Percentiles rank a stretch among this genome's conserved stretches.
These are phyloP conservation scores for Lepidium sativum DNA, from an alignment of 345 rosid genomes.

Conservation along the genomic window DNA sequence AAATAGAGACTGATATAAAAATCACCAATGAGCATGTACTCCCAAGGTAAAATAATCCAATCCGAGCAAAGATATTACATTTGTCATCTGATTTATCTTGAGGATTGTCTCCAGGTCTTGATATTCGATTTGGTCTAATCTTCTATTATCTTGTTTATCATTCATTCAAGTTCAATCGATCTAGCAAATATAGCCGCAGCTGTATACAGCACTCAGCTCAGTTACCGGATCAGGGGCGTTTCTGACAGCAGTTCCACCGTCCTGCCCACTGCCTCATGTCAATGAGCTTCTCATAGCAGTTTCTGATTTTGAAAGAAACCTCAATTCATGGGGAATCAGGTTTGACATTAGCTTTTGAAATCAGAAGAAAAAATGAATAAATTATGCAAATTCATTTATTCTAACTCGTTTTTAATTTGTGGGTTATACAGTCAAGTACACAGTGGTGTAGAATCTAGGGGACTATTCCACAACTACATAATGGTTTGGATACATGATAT, in stretches of 20 bases:
- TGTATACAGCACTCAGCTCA: slow-evolving; percentile 72
- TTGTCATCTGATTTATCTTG: background rate
- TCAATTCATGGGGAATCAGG: slow-evolving; percentile 83
- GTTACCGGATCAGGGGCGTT: slow-evolving; percentile 64
- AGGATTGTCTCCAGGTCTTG: background rate
- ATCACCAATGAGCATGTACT: slow-evolving; percentile 83
- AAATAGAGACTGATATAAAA: slow-evolving; percentile 70
- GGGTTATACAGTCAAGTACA: slow-evolving; percentile 56
- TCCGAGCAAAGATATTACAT: background rate
- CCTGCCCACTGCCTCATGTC: slow-evolving; percentile 73
- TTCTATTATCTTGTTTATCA: background rate
- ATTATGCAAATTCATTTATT: background rate
- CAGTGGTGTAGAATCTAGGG: slow-evolving; percentile 75
- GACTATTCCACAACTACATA: slow-evolving; percentile 70
- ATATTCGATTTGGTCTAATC: background rate
- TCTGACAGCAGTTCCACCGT: slow-evolving; percentile 84
- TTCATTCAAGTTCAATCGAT: slow-evolving; percentile 69
- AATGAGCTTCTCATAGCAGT: slow-evolving; percentile 79
- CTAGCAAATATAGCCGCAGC: slow-evolving; percentile 74
- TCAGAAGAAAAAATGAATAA: background rate
- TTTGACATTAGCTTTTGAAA: slow-evolving; percentile 23
- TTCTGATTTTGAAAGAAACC: slow-evolving; percentile 80
- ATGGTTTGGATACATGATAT: slow-evolving; percentile 91
- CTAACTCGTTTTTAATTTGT: background rate
- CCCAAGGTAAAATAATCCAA: slow-evolving; percentile 51